Percentiles rank a stretch among this genome's conserved stretches.
phyloP scores from a whole-genome alignment of 148 eudicot species.

The Camellia japonica region DNA sequence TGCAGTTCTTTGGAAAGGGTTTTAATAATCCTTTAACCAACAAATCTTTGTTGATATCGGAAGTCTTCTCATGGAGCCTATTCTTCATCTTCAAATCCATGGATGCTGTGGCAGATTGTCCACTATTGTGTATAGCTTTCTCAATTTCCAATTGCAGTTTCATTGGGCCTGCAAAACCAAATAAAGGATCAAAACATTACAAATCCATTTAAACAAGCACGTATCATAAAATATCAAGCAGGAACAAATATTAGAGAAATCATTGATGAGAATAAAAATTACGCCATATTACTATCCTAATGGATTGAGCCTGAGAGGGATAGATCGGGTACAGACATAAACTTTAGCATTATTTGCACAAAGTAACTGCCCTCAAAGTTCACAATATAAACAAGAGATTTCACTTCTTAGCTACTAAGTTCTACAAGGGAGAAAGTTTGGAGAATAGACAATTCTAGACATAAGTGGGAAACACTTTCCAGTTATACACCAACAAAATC shows the following conservation, averaged over 20 bases:
- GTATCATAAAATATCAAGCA: not conserved
- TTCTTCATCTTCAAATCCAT: constrained; percentile 91
- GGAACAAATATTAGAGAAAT: not conserved
- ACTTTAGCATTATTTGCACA: too few relatives aligned
- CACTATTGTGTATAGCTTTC: constrained; percentile 64
- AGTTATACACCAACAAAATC: not conserved
- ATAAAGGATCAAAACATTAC: not conserved
- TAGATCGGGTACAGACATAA: too few relatives aligned
- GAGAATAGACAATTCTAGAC: not conserved
- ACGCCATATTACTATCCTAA: too few relatives aligned
- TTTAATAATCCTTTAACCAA: constrained; percentile 70
- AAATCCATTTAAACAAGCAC: constrained; percentile 4
- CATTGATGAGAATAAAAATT: not conserved
- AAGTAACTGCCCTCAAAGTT: too few relatives aligned
- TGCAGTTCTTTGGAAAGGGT: constrained; percentile 87
- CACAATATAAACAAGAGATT: not conserved
- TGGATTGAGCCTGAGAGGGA: too few relatives aligned
- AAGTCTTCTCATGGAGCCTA: constrained; percentile 56
- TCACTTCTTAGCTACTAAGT: not conserved
- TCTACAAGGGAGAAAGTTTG: not conserved
- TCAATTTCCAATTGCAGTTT: constrained; percentile 77
- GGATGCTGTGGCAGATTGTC: constrained; percentile 66
- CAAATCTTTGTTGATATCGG: constrained; percentile 58
- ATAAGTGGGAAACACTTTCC: not conserved
- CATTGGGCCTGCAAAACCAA: constrained; percentile 40